Evolutionary conservation across 257 asterid species (phyloP).

Genomic region (Thymus mandschuricus): DNA sequence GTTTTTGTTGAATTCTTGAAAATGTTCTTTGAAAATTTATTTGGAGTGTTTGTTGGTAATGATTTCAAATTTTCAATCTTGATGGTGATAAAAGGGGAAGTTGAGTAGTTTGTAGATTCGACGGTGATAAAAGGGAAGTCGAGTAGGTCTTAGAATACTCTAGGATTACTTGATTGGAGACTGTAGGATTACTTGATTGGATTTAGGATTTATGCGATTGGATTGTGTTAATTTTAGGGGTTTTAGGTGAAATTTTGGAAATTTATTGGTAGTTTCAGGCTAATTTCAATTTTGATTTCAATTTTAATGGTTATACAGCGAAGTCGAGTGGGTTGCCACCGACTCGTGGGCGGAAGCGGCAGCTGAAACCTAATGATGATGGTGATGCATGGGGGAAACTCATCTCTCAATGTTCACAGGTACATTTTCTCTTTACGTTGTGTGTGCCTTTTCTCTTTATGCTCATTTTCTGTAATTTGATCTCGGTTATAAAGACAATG

Average conservation of each 20-base stretch:
- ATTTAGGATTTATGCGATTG: too few relatives aligned
- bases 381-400: conserved; percentile 92
- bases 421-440: too few relatives aligned
- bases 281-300: conserved; percentile 43
- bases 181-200: too few relatives aligned
- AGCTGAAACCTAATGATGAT: conserved; percentile 44
- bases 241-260: not conserved
- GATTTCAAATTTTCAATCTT: too few relatives aligned
- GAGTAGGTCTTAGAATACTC: too few relatives aligned
- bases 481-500: conserved; percentile 1
- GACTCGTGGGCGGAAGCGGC: conserved; percentile 59
- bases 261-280: not conserved
- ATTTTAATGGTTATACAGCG: conserved; percentile 45
- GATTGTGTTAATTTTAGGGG: not conserved
- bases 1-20: not conserved
- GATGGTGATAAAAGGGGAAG: too few relatives aligned
- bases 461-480: not conserved
- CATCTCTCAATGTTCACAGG: conserved; percentile 76
- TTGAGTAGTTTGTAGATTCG: too few relatives aligned
- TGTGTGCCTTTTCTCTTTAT: conserved; percentile 30
- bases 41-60: too few relatives aligned
- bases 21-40: too few relatives aligned
- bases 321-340: conserved; percentile 40
- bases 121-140: too few relatives aligned
- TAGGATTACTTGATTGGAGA: too few relatives aligned